These are phyloP conservation scores for Fusarium newnesense DNA, from an alignment of 2,329 filamentous ascomycete genomes.

Conservation along the genomic window DNA sequence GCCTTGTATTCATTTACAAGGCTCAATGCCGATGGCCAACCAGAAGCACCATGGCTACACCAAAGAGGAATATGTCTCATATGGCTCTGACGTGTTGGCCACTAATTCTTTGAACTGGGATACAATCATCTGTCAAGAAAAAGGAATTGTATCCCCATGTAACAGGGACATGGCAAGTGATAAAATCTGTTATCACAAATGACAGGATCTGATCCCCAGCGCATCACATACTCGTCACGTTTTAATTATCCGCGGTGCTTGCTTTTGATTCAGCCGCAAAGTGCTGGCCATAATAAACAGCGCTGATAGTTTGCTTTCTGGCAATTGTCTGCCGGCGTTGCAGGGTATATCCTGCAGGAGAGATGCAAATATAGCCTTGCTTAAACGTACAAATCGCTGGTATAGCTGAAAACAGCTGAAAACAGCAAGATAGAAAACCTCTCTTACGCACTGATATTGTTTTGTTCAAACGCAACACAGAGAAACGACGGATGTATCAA, in stretches of 20 bases:
- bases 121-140: not conserved
- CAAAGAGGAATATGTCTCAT: slow-evolving; percentile 4
- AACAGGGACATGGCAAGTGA: slow-evolving; percentile 3
- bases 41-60: not conserved
- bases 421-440: not conserved
- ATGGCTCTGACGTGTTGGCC: not conserved
- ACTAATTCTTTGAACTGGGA: slow-evolving; percentile 7
- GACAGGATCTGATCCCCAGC: slow-evolving; percentile 24
- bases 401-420: not conserved
- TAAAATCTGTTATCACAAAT: slow-evolving; percentile 32
- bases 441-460: not conserved
- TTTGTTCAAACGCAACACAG: not conserved
- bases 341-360: not conserved
- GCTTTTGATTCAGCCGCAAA: slow-evolving; percentile 6
- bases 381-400: not conserved
- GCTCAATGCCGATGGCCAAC: not conserved
- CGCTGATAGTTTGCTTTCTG: not conserved
- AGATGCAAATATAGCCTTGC: not conserved
- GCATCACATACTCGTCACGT: slow-evolving; percentile 3
- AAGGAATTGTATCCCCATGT: slow-evolving; percentile 4
- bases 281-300: not conserved
- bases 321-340: not conserved
- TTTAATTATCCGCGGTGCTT: slow-evolving; percentile 2
- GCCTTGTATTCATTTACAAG: not conserved
- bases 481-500: not conserved